These are phyloP conservation scores for Termitomyces sp. DNA, from an alignment of 768 basidiomycete species.

Conservation along the genomic window DNA sequence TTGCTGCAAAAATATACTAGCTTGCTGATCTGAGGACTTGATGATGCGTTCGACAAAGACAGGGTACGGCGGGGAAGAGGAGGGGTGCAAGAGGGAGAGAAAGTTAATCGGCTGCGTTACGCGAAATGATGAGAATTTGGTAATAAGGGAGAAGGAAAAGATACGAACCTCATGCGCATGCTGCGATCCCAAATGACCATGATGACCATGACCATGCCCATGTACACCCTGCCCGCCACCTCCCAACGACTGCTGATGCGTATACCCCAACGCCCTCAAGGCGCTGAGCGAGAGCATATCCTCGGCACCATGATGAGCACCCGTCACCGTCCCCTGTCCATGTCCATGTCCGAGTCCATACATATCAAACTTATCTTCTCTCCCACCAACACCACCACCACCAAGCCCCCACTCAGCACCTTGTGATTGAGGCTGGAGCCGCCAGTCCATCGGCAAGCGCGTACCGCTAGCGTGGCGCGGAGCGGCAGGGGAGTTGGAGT, in stretches of 20 bases:
- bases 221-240: not conserved
- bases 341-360: not conserved
- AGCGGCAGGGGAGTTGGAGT: not conserved
- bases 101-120: conserved; percentile 77
- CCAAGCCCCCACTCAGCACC: conserved; percentile 5
- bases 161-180: conserved; percentile 48
- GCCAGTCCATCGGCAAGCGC: conserved; percentile 31
- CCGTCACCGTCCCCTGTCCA: not conserved
- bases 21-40: conserved; percentile 87
- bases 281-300: not conserved
- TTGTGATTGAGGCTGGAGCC: conserved; percentile 27
- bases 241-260: conserved; percentile 15
- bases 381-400: conserved; percentile 3
- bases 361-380: conserved; percentile 2
- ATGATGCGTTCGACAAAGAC: conserved; percentile 82
- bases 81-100: conserved; percentile 78
- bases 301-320: not conserved
- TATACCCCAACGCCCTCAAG: not conserved
- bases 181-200: conserved; percentile 3
- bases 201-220: not conserved
- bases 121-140: conserved; percentile 16
- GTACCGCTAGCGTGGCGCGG: not conserved
- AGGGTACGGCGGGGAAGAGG: conserved; percentile 78
- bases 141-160: conserved; percentile 5
- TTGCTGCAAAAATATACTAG: conserved; percentile 86